Percentiles rank a stretch among this genome's conserved stretches.
phyloP scores from a whole-genome alignment of 192 early-diverging fungal species.

The Umbelopsis sp. region DNA sequence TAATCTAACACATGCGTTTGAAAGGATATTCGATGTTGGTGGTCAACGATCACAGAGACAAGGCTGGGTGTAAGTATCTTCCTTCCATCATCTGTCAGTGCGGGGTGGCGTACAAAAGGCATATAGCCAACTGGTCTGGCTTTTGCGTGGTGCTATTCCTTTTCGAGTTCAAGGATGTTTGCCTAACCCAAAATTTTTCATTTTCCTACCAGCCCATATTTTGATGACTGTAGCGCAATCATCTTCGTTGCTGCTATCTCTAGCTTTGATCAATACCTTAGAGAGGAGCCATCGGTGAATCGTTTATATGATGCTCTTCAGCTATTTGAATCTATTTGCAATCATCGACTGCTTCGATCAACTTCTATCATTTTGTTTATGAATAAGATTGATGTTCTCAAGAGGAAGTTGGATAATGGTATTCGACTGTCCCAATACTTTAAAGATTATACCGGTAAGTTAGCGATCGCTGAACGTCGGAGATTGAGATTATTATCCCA shows the following conservation, averaged over 20 bases:
- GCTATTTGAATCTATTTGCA: constrained; percentile 63
- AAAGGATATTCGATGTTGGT: constrained; percentile 56
- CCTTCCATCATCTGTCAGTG: background rate
- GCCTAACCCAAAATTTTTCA: background rate
- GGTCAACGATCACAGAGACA: constrained; percentile 51
- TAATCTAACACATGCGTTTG: too few relatives aligned
- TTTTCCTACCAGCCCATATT: constrained; percentile 32
- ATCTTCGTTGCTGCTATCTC: constrained; percentile 60
- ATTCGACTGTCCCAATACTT: background rate
- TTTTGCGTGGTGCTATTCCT: background rate
- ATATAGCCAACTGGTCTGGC: background rate
- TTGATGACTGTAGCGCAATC: constrained; percentile 58
- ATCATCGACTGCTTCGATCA: constrained; percentile 58
- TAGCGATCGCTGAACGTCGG: too few relatives aligned
- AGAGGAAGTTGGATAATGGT: constrained; percentile 36
- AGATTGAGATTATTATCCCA: too few relatives aligned
- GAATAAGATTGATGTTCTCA: constrained; percentile 66
- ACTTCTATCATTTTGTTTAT: constrained; percentile 63
- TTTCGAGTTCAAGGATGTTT: background rate
- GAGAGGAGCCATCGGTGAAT: constrained; percentile 41
- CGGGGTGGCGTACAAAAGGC: constrained; percentile 16
- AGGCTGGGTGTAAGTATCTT: constrained; percentile 38
- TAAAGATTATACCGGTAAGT: constrained; percentile 13
- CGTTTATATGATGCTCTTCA: constrained; percentile 61
- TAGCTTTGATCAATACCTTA: constrained; percentile 59